A percentile compares a stretch with the other conserved stretches of the same genome.
Evolutionary conservation across 2,329 filamentous ascomycete species (phyloP).

Genomic region (Diaporthe citrichinensis): DNA sequence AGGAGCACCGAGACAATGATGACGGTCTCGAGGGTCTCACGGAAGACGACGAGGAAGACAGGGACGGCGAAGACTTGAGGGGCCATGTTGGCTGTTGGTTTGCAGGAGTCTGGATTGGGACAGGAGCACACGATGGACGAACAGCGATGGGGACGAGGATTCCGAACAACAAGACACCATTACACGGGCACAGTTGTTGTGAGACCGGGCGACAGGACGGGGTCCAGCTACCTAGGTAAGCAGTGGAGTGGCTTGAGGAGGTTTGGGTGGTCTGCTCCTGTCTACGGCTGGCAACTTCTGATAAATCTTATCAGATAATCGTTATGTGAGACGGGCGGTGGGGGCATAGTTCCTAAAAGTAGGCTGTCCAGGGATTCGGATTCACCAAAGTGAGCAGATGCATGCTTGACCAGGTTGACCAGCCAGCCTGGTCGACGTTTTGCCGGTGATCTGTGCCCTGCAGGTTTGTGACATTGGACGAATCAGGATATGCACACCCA

Average conservation of each 20-base stretch:
- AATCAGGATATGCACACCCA: not conserved
- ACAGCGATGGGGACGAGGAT: not conserved
- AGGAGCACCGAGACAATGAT: conserved; percentile 88
- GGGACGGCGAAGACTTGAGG: conserved; percentile 40
- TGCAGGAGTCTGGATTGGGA: not conserved
- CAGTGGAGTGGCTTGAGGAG: not conserved
- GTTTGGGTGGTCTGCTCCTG: not conserved
- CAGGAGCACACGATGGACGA: not conserved
- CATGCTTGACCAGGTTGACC: not conserved
- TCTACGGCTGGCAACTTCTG: not conserved
- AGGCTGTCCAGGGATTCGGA: not conserved
- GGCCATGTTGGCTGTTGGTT: conserved; percentile 33
- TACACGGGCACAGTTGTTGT: not conserved
- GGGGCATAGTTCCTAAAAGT: not conserved
- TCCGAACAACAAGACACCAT: not conserved
- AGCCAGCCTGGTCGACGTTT: not conserved
- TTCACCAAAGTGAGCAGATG: not conserved
- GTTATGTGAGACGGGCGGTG: conserved; percentile 23
- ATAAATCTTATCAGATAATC: conserved; percentile 37
- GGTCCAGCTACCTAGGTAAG: not conserved
- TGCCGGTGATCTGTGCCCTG: conserved; percentile 1
- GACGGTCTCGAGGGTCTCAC: conserved; percentile 83
- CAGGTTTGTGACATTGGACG: conserved; percentile 22
- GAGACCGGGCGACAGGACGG: too few species aligned
- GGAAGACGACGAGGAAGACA: conserved; percentile 87